Percentiles rank a stretch among this genome's conserved stretches.
Evolutionary conservation across 2,329 filamentous ascomycete species (phyloP).

Genomic region (Conoideocrella luteorostrata): DNA sequence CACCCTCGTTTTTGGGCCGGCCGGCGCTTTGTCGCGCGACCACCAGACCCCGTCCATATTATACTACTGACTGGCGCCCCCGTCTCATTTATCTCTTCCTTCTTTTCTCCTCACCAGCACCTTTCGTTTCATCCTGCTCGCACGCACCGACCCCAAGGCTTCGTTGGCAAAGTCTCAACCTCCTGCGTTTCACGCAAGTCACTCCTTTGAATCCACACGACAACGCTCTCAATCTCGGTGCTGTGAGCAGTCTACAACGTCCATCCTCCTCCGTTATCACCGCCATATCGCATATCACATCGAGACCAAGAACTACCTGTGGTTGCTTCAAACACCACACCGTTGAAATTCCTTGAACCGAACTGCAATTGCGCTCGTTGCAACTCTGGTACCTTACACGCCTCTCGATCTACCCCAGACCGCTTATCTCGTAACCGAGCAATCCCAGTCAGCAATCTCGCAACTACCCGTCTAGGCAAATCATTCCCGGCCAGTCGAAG

Average conservation of each 20-base stretch:
- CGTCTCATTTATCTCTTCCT: not conserved
- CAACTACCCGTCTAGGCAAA: not conserved
- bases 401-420: not conserved
- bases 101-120: constrained; percentile 15
- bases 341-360: no score
- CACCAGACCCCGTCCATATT: not conserved
- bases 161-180: constrained; percentile 51
- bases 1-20: not conserved
- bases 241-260: constrained; percentile 11
- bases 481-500: not conserved
- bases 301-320: no score
- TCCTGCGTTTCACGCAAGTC: constrained; percentile 16
- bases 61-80: not conserved
- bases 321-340: not conserved
- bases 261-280: no score
- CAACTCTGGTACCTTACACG: not conserved
- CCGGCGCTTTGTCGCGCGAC: constrained; percentile 1
- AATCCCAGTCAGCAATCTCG: not conserved
- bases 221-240: not conserved
- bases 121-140: constrained; percentile 15
- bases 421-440: not conserved
- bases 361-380: no score
- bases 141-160: constrained; percentile 27
- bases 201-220: constrained; percentile 8
- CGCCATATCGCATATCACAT: no score